Evolutionary conservation across 2,329 filamentous ascomycete genomes (phyloP).

Genomic region (Venturiaceae sp.): DNA sequence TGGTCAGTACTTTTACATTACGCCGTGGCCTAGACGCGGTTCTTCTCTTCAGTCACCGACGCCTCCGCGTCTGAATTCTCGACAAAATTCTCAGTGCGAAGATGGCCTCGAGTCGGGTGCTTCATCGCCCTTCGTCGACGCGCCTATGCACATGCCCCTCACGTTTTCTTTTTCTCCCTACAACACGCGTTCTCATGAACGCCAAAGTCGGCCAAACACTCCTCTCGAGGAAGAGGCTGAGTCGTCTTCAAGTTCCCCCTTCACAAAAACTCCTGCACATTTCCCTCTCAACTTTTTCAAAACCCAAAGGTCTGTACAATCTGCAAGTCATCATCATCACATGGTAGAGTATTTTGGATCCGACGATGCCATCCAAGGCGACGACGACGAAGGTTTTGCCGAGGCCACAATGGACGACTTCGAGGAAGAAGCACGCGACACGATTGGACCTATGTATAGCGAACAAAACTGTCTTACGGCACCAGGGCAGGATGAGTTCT

Average conservation of each 20-base stretch:
- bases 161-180: conserved; percentile 11
- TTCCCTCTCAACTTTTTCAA: conserved; percentile 19
- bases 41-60: conserved; percentile 24
- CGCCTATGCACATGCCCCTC: conserved; percentile 34
- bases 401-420: conserved; percentile 6
- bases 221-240: not conserved
- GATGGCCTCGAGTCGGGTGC: conserved; percentile 18
- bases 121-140: conserved; percentile 34
- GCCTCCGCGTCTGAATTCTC: conserved; percentile 14
- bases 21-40: conserved; percentile 29
- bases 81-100: not conserved
- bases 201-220: conserved; percentile 1
- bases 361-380: conserved; percentile 4
- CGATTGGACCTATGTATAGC: conserved; percentile 8
- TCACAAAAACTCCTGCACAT: conserved; percentile 22
- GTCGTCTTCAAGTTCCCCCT: conserved; percentile 19
- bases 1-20: conserved; percentile 59
- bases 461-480: conserved; percentile 7
- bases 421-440: conserved; percentile 12
- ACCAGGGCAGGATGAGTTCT: conserved; percentile 12
- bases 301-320: conserved; percentile 18
- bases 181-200: not conserved
- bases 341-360: conserved; percentile 35
- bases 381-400: not conserved
- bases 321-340: conserved; percentile 38